Base-by-base conservation (phyloP, 1,284 basidiomycete genomes). In the Flammula alnicola region DNA sequence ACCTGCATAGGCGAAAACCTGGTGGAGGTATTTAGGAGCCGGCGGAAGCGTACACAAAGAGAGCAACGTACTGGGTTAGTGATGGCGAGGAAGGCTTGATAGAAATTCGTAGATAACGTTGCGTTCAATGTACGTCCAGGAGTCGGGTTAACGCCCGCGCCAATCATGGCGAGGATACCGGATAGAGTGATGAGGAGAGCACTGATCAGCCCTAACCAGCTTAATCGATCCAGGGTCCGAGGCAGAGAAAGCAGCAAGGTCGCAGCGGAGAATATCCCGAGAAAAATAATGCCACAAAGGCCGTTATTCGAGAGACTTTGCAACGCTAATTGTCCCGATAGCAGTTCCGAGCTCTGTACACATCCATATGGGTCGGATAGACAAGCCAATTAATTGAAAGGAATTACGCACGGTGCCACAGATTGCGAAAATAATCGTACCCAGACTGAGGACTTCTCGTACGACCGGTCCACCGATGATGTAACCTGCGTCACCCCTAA, bases 1-100 rank as follows among this genome's bases (percentile, higher is more conserved):
- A 47, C 44, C 44, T 31, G 47, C 47, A 43, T 49, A 49, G 5
- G 47, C 47, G 16, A 49, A 49, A 12, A 49, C 47, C 47, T 49
- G n/a, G 7, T 23, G 23, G 20, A 12, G 9, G 16, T 25, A 14
- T 42, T 29, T 12, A 26, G 5, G 11, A 14, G 12, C 12, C n/a
- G 12, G 5, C 19, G 9, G 16, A 10, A 11, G n/a, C n/a, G n/a
- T n/a, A 30, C 10, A 10, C 3, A 11, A 5, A 23, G 20, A 25
- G 22, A 14, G n/a, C 17, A 14, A 42, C 38, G 12, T 17, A 49
- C 47, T 29, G 47, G 47, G 33, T 49, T 49, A 6, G 47, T 49
- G 9, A 49, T 49, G 12, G 47, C 47, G 9, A 49, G 39, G 22
- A 49, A 49, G 1, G 47, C 47, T 22, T 49, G 31, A 26, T 42